Base-by-base conservation (phyloP, 106 monocot genomes). In the Triglochin maritima region DNA sequence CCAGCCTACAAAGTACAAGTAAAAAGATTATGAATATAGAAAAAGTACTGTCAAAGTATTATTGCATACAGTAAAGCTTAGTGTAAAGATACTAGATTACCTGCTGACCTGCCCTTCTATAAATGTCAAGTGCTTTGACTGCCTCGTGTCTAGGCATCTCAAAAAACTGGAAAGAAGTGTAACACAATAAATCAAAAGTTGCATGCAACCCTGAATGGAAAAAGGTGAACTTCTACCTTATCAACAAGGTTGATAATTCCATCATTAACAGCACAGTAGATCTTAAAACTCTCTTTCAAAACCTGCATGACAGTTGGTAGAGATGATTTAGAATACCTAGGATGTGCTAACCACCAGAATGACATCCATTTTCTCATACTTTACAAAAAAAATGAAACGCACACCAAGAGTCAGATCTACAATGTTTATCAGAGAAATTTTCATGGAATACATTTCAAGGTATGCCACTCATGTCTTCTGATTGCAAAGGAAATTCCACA, bases 131-230 rank as follows among this genome's bases (percentile, higher is more conserved):
- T 12, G 96, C 96, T 77, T 88, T 98, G 51, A 82, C 42, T 42
- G 96, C 96, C 68, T 98, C 96, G 76, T 98, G 91, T 59, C 86
- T 88, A 64, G 91, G 84, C 96, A 98, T 98, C 77, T 98, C 96
- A 77, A 98, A 98, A 49, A 98, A 91, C 96, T 93, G 70, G 49
- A 77, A 78, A 65, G 56, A 8, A 42, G 49, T 17, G 29, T 9
- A 66, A 66, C 6, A 11, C 5, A 43, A 54, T 5, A 49, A 29
- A 29, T 29, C 29, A 52, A 15, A 65, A 6, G 4, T 66, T 66
- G 3, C 15, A 12, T 50, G 53, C 2, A 17, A 7, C 17, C 3
- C 2, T 9, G 9, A 29, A 44, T 13, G 49, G 47, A 49, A 48
- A 64, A 48, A 17, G 5, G 6, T 7, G 49, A 48, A 16, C 7